Base-by-base conservation (phyloP, 768 basidiomycete genomes). In the Pleurotus tuoliensis region DNA sequence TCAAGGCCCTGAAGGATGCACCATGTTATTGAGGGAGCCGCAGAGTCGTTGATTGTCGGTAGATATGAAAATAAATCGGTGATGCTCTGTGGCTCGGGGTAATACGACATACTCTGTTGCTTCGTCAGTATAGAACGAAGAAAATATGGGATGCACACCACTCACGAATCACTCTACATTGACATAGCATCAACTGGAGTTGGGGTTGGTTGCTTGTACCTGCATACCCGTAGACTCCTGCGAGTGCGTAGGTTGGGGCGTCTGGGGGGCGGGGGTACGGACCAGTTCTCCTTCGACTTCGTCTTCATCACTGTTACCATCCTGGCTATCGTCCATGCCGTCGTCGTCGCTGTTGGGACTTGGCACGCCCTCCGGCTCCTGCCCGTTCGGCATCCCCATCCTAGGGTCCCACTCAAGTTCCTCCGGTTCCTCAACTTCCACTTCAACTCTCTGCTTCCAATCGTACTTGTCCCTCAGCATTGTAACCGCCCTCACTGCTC, bases 401-500 rank as follows among this genome's bases (percentile, higher is more conserved):
- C 82, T 73, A 3, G 86, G 84, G 61, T 86, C 86, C 85, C 86
- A 88, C 16, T 82, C 83, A 38, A 88, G 70, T 59, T 90, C 90
- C 61, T 90, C 88, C 3, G 87, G 88, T 67, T 91, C 89, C 60
- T 88, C 89, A 12, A 83, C 82, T 63, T 87, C 85, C 11, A 91
- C 89, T 58, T 82, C 84, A 18, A 92, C 87, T n/a, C 91, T 77
- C 61, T 84, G 82, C 66, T 85, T 86, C 87, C 90, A 91, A 47
- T 92, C 89, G 66, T 86, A 92, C 68, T 83, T 87, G 56, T 93
- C 91, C 57, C 80, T 73, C 6, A 93, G 72, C 81, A 93, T 86
- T 39, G 76, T 77, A 8, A 94, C 90, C 0, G 92, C 91, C 43
- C 86, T 76, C n/a, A 87, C 79, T 0, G 90, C 91, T 9, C 91